phyloP scores from a whole-genome alignment of 345 rosid genomes.

The Xanthoceras sorbifolium region DNA sequence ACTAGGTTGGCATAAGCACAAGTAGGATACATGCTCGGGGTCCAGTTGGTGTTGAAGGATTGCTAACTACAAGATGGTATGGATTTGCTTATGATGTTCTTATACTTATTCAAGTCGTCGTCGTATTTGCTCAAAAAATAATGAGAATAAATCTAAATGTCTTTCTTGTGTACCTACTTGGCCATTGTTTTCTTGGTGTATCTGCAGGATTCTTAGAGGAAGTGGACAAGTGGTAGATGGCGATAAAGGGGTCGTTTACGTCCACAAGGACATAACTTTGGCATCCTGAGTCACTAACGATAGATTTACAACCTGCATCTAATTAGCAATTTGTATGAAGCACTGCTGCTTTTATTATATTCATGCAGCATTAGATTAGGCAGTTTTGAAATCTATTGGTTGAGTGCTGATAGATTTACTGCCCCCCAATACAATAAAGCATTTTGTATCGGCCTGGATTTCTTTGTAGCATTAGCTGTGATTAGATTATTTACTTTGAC shows the following conservation, averaged over 20 bases:
- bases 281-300: slow-evolving; percentile 19
- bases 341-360: slow-evolving; percentile 1
- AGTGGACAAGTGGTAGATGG: slow-evolving; percentile 93
- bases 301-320: background rate
- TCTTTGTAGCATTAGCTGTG: background rate
- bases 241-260: slow-evolving; percentile 71
- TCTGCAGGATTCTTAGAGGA: slow-evolving; percentile 90
- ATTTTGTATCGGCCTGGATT: background rate
- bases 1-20: slow-evolving; percentile 94
- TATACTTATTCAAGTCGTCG: background rate
- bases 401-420: background rate
- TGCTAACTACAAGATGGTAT: slow-evolving; percentile 95
- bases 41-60: slow-evolving; percentile 97
- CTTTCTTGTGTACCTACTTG: background rate
- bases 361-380: background rate
- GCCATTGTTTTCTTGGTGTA: background rate
- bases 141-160: background rate
- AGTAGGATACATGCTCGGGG: slow-evolving; percentile 99
- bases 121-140: background rate
- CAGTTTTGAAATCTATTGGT: background rate
- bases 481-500: background rate
- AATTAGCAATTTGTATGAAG: background rate
- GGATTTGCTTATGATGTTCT: slow-evolving; percentile 1
- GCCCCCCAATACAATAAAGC: background rate
- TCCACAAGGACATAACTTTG: slow-evolving; percentile 63